phyloP scores from a whole-genome alignment of 768 basidiomycete genomes.

The Dentipellis sp. region DNA sequence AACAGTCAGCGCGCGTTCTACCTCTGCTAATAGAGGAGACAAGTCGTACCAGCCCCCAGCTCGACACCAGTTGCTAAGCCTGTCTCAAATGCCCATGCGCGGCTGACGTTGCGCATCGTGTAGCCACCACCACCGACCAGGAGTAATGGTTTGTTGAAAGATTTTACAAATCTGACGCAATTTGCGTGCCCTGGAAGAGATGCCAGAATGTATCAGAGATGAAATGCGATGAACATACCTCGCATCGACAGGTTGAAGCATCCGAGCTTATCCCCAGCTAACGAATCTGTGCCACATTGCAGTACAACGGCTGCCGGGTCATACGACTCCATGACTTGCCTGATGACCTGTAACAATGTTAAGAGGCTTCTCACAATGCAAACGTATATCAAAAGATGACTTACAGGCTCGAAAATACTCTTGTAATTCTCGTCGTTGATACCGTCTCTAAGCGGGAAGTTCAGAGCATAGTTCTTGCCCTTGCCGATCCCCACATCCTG shows the following conservation, averaged over 20 bases:
- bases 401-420: slow-evolving; percentile 89
- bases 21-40: neutral
- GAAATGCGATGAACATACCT: slow-evolving; percentile 31
- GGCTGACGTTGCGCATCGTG: slow-evolving; percentile 95
- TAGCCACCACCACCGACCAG: slow-evolving; percentile 96
- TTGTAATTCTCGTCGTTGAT: slow-evolving; percentile 94
- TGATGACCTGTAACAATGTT: slow-evolving; percentile 59
- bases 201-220: neutral
- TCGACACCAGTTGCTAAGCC: slow-evolving; percentile 97
- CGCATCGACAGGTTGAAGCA: slow-evolving; percentile 96
- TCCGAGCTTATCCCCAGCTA: slow-evolving; percentile 94
- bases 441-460: slow-evolving; percentile 92
- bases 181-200: slow-evolving; percentile 77
- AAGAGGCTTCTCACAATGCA: neutral
- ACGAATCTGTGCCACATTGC: slow-evolving; percentile 95
- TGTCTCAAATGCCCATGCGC: slow-evolving; percentile 97
- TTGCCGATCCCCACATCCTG: slow-evolving; percentile 91
- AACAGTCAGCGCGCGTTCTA: neutral
- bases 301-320: slow-evolving; percentile 92
- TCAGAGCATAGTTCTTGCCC: slow-evolving; percentile 89
- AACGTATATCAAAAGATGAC: slow-evolving; percentile 18
- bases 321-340: slow-evolving; percentile 89
- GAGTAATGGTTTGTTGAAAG: slow-evolving; percentile 89
- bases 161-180: slow-evolving; percentile 95
- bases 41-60: slow-evolving; percentile 58